These are phyloP conservation scores for Physaria fendleri DNA, from an alignment of 345 rosid species.

Conservation along the genomic window DNA sequence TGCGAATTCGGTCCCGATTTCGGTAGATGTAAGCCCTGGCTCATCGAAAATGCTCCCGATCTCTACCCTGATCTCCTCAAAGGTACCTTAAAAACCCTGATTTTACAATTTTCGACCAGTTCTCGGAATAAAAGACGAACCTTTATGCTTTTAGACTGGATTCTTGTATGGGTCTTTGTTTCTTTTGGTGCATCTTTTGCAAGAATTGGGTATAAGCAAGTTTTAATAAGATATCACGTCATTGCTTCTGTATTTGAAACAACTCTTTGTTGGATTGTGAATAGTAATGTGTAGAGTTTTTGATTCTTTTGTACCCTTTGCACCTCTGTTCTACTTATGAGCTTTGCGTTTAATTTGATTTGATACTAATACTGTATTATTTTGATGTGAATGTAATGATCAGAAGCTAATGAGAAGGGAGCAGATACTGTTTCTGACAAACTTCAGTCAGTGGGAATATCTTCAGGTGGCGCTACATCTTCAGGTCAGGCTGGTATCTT, in stretches of 20 bases:
- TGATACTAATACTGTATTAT: neutral
- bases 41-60: constrained; percentile 66
- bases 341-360: neutral
- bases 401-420: constrained; percentile 61
- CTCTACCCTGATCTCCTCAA: constrained; percentile 83
- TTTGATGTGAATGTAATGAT: neutral
- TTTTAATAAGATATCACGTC: neutral
- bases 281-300: neutral
- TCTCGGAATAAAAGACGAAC: neutral
- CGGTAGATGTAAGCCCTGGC: constrained; percentile 91
- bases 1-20: constrained; percentile 95
- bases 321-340: neutral
- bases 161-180: neutral
- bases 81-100: constrained; percentile 37
- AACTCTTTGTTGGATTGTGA: neutral
- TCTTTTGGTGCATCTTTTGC: neutral
- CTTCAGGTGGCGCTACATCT: constrained; percentile 44
- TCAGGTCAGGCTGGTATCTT: constrained; percentile 33
- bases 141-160: neutral
- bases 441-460: constrained; percentile 63
- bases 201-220: neutral
- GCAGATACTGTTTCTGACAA: constrained; percentile 58
- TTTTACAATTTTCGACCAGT: neutral
- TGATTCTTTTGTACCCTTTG: neutral
- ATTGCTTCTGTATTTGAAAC: neutral